Base-by-base conservation (phyloP, 2,329 filamentous ascomycete species). In the Geosmithia putterillii region DNA sequence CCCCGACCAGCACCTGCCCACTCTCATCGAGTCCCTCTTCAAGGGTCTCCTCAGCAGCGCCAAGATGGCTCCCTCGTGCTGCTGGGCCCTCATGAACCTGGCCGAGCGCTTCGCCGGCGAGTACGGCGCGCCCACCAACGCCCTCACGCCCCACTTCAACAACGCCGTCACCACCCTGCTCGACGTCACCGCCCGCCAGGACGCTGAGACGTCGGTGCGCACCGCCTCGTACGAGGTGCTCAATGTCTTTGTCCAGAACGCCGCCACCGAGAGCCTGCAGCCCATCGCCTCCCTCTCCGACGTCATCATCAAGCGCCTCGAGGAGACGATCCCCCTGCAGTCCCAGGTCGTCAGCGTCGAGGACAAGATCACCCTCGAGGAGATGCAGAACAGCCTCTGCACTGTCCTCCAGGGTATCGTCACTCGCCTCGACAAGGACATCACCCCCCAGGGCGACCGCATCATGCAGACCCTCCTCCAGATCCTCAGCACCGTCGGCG, bases 71-170 rank as follows among this genome's bases (percentile, higher is more conserved):
- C 81, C 87, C 44, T 98, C 92, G 23, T 96, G 92, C 79, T 98
- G 92, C 70, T 95, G 94, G 92, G 89, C 92, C 25, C 69, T 98
- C 52, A 96, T 98, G 86, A 98, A 96, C 66, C 70, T 98, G 58
- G 90, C 92, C 10, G 92, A 98, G 60, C 83, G 89, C 48, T 98
- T 96, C 60, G 86, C 88, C 23, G 87, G 88, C 45, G 89, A 95
- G 44, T 74, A 81, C 44, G 86, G 86, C 41, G 83, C 81, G 47
- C 54, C 70, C 37, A 71, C 82, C 54, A 98, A 96, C 67, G 76
- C 87, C 38, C 72, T 98, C 41, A 94, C 89, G 2, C 79, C 82
- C 48, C 87, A 95, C 67, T 98, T 98, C 70, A 83, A 95, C 65
- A 79, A 89, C 55, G 95, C 89, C 59, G 83, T 96, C 46, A 79